Percentiles rank a stretch among this genome's conserved stretches.
Conservation (phyloP, 768 basidiomycete genomes). For the Mycena epipterygia region DNA sequence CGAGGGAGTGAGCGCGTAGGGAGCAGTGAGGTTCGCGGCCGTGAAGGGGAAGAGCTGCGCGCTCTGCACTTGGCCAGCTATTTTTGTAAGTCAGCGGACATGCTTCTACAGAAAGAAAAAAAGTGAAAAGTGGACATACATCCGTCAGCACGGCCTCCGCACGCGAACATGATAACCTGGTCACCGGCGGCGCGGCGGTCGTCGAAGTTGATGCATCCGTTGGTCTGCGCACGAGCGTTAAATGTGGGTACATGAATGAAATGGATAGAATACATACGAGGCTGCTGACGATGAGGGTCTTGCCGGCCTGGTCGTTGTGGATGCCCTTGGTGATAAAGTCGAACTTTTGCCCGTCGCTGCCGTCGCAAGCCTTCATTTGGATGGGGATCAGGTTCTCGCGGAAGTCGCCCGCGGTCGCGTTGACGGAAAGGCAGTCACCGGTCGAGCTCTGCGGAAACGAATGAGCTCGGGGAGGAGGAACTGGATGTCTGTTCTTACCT, state of each 20-base stretch:
- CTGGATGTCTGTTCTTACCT: constrained; percentile 11
- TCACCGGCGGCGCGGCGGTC: constrained; percentile 32
- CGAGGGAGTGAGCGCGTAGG: constrained; percentile 26
- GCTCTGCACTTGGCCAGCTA: constrained; percentile 24
- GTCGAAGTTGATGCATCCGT: constrained; percentile 38
- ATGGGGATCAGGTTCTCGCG: constrained; percentile 49
- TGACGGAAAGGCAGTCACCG: constrained; percentile 44
- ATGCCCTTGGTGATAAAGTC: constrained; percentile 50
- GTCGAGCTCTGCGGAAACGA: constrained; percentile 21
- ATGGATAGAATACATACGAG: constrained; percentile 7
- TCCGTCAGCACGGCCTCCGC: constrained; percentile 38
- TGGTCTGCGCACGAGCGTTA: neutral
- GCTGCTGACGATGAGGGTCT: constrained; percentile 47
- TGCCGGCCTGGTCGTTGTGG: constrained; percentile 45
- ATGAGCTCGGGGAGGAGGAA: neutral
- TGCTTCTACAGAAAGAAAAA: neutral
- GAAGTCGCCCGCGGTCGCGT: constrained; percentile 46
- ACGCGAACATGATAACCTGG: constrained; percentile 36
- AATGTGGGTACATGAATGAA: neutral
- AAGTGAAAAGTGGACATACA: neutral
- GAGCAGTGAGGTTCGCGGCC: constrained; percentile 22
- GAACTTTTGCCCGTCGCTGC: constrained; percentile 47
- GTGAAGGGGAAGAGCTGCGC: constrained; percentile 37
- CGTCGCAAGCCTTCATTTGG: constrained; percentile 43
- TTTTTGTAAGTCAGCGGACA: neutral